Percentiles rank a stretch among this genome's conserved stretches.
Evolutionary conservation across 2,329 filamentous ascomycete genomes (phyloP).

Genomic region (Seiridium cupressi): DNA sequence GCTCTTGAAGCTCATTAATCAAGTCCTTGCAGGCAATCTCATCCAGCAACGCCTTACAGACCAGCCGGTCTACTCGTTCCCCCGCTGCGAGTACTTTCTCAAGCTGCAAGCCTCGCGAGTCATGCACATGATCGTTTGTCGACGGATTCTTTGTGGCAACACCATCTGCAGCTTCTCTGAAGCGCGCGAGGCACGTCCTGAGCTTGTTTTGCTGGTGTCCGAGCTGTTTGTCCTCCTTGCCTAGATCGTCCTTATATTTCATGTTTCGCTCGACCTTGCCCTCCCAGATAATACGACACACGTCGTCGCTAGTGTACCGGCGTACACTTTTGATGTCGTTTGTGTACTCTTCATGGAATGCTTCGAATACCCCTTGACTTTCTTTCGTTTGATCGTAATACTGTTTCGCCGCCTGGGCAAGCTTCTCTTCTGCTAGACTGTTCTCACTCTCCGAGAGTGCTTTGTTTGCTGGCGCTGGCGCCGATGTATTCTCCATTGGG

Average conservation of each 20-base stretch:
- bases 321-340: conserved; percentile 20
- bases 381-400: conserved; percentile 19
- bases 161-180: conserved; percentile 18
- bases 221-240: conserved; percentile 18
- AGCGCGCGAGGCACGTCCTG: conserved; percentile 19
- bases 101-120: conserved; percentile 20
- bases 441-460: neutral
- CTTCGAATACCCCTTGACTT: conserved; percentile 18
- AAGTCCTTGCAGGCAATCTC: conserved; percentile 22
- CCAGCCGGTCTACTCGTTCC: conserved; percentile 16
- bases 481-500: too few species aligned
- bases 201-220: conserved; percentile 22
- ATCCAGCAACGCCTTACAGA: conserved; percentile 15
- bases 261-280: conserved; percentile 18
- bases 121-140: conserved; percentile 10
- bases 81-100: conserved; percentile 19
- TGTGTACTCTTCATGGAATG: conserved; percentile 20
- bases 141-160: conserved; percentile 9
- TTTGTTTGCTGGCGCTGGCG: too few species aligned
- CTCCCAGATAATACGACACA: conserved; percentile 26
- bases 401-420: conserved; percentile 23
- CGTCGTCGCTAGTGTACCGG: conserved; percentile 16
- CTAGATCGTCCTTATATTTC: conserved; percentile 14
- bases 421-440: conserved; percentile 18
- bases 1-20: conserved; percentile 19